phyloP scores from a whole-genome alignment of 78 protist species.

The Dictyostelium brefeldianum region DNA sequence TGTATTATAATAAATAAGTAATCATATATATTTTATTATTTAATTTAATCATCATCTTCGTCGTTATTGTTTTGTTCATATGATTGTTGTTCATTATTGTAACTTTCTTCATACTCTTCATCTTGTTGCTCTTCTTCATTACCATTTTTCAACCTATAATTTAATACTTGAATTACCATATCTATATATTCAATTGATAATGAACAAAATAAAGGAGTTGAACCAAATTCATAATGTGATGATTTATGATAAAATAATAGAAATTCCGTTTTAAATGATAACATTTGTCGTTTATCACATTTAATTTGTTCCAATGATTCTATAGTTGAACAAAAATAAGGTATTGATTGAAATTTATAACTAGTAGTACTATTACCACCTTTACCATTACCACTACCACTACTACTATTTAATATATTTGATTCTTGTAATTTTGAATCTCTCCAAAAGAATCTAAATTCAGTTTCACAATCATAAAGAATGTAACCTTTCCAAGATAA shows the following conservation, averaged over 20 bases:
- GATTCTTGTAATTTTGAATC: conserved; percentile 55
- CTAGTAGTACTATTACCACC: neutral
- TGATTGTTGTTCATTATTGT: neutral
- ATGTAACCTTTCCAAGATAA: conserved; percentile 84
- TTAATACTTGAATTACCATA: neutral
- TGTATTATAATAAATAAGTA: neutral
- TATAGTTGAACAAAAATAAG: neutral
- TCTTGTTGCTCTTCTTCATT: neutral
- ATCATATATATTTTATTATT: too few species aligned
- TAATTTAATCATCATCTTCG: too few species aligned
- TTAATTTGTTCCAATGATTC: conserved; percentile 13
- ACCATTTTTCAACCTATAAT: neutral
- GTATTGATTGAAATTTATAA: conserved; percentile 25
- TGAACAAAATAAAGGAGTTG: conserved; percentile 55
- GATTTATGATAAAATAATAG: conserved; percentile 56
- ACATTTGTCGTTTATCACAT: neutral
- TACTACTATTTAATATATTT: neutral
- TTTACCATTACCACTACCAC: neutral
- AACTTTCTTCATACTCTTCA: neutral
- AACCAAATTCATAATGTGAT: conserved; percentile 74
- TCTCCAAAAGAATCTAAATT: conserved; percentile 87
- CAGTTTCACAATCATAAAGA: conserved; percentile 79
- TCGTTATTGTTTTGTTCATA: neutral
- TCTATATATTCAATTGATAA: conserved; percentile 23
- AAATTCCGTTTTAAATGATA: conserved; percentile 20